Evolutionary conservation across 306 rosid species (phyloP).

Genomic region (Begonia loranthoides): DNA sequence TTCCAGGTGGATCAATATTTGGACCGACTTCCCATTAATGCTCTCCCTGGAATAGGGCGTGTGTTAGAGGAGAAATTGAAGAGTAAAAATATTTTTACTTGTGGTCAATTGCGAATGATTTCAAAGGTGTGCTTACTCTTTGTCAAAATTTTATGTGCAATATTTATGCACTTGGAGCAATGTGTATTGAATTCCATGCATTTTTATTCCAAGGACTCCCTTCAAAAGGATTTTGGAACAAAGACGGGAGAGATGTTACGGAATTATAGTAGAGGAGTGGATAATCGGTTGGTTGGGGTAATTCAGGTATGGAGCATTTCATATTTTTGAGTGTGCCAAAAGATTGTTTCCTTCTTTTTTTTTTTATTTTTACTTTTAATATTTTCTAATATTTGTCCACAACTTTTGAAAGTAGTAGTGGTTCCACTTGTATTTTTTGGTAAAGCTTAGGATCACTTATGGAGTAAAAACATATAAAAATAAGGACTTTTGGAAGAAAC

Average conservation of each 20-base stretch:
- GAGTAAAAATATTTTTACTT: constrained; percentile 43
- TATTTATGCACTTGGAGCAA: too few species aligned
- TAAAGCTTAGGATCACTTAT: too few species aligned
- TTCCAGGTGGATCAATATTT: constrained; percentile 67
- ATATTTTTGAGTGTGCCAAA: background rate
- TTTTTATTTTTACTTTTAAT: too few species aligned
- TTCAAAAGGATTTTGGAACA: constrained; percentile 71
- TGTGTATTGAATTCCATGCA: background rate
- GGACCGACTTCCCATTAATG: constrained; percentile 56
- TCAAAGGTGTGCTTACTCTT: constrained; percentile 34
- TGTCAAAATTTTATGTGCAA: too few species aligned
- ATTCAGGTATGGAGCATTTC: constrained; percentile 47
- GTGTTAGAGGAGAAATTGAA: constrained; percentile 70
- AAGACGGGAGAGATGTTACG: constrained; percentile 90
- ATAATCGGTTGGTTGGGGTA: constrained; percentile 65
- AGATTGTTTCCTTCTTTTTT: background rate
- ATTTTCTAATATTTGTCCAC: background rate
- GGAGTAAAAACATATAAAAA: too few species aligned
- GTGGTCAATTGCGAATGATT: constrained; percentile 60
- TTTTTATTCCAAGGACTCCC: constrained; percentile 47
- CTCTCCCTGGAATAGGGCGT: constrained; percentile 84
- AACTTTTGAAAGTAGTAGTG: too few species aligned
- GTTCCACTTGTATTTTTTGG: too few species aligned
- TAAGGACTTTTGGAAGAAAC: too few species aligned
- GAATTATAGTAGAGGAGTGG: constrained; percentile 82